Percentiles rank a stretch among this genome's conserved stretches.
Conservation (phyloP, 495 filamentous ascomycete genomes). For the Cetradonia linearis region DNA sequence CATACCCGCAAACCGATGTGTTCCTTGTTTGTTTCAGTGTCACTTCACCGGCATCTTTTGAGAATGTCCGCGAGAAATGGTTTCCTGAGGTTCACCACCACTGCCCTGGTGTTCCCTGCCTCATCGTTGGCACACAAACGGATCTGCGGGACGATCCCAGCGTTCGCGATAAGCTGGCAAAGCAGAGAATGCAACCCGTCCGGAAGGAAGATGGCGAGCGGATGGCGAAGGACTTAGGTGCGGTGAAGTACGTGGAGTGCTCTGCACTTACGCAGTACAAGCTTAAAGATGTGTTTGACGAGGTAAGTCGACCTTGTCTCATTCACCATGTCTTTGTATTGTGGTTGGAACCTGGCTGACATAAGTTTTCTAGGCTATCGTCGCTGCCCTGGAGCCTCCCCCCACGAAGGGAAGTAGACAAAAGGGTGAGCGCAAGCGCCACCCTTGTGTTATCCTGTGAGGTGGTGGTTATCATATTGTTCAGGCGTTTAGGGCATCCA, state of each 20-base stretch:
- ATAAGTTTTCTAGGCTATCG: constrained; percentile 61
- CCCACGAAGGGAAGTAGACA: constrained; percentile 4
- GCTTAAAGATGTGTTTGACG: constrained; percentile 97
- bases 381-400: constrained; percentile 39
- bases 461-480: not conserved
- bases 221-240: constrained; percentile 92
- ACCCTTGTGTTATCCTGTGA: constrained; percentile 5
- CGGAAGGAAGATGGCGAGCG: constrained; percentile 83
- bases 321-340: not conserved
- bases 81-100: constrained; percentile 98
- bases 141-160: constrained; percentile 88
- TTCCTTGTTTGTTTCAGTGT: constrained; percentile 99
- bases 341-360: constrained; percentile 2
- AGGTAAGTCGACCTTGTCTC: constrained; percentile 50
- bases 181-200: constrained; percentile 91
- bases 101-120: constrained; percentile 92
- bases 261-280: constrained; percentile 97
- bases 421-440: not conserved
- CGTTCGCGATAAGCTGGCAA: constrained; percentile 81
- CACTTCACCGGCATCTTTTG: constrained; percentile 96
- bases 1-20: constrained; percentile 97
- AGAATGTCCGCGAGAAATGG: constrained; percentile 99
- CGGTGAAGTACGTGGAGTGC: constrained; percentile 98
- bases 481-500: not conserved
- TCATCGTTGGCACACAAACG: constrained; percentile 96